Conservation (phyloP, 169 alveolate genomes). For the Plasmodium gaboni region DNA sequence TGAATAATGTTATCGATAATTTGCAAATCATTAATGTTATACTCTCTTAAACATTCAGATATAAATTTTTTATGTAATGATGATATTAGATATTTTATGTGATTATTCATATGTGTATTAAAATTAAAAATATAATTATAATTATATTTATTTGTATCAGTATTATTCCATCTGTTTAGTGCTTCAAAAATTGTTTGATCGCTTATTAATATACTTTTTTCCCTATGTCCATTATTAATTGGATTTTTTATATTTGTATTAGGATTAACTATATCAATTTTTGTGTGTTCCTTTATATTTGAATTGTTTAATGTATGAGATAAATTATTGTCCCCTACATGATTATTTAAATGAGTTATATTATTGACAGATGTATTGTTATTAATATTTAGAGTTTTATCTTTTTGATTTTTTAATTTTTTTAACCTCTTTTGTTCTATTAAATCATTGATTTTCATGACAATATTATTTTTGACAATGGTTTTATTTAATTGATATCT, state of each 20-base stretch:
- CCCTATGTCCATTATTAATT: not conserved
- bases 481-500: slow-evolving; percentile 78
- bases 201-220: slow-evolving; percentile 50
- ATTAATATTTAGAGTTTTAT: not conserved
- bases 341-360: not conserved
- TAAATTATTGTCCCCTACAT: not conserved
- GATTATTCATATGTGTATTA: slow-evolving; percentile 25
- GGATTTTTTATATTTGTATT: not conserved
- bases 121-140: not conserved
- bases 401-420: slow-evolving; percentile 26
- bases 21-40: slow-evolving; percentile 27
- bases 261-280: not conserved
- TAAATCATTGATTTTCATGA: slow-evolving; percentile 71
- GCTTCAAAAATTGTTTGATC: slow-evolving; percentile 75
- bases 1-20: slow-evolving; percentile 55
- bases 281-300: not conserved
- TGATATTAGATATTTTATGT: slow-evolving; percentile 25
- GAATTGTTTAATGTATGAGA: not conserved
- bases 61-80: slow-evolving; percentile 27
- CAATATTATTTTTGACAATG: slow-evolving; percentile 71
- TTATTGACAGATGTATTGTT: not conserved
- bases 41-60: slow-evolving; percentile 21
- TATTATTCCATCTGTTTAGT: slow-evolving; percentile 64
- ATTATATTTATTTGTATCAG: not conserved
- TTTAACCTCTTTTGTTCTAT: slow-evolving; percentile 48